Evolutionary conservation across 2,329 filamentous ascomycete genomes (phyloP).

Genomic region (Aaosphaeria arxii): DNA sequence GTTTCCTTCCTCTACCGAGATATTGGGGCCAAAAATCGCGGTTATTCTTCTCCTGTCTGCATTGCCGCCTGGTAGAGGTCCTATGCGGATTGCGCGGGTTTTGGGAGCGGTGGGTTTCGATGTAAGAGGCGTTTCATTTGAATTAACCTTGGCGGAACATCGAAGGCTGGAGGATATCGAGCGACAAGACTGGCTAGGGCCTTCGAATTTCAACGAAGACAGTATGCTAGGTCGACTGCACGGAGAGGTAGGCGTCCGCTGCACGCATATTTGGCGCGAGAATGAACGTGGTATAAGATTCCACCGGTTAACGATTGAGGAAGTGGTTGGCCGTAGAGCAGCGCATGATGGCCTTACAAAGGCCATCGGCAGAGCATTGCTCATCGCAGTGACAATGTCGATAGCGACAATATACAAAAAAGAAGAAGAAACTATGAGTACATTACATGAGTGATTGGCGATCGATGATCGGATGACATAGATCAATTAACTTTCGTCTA

Average conservation of each 20-base stretch:
- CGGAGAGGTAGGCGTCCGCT: conserved; percentile 9
- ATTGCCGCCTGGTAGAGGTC: conserved; percentile 25
- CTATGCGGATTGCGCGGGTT: conserved; percentile 29
- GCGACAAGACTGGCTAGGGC: conserved; percentile 12
- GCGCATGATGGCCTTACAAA: conserved; percentile 21
- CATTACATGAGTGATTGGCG: neutral
- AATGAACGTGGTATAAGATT: conserved; percentile 16
- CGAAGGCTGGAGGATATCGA: conserved; percentile 21
- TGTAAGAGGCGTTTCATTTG: conserved; percentile 9
- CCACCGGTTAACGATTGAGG: conserved; percentile 17
- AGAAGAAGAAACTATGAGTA: neutral
- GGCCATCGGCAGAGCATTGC: conserved; percentile 26
- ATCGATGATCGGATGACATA: neutral
- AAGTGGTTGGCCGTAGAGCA: conserved; percentile 15
- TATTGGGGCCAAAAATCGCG: conserved; percentile 27
- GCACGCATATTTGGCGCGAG: conserved; percentile 25
- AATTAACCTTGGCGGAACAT: conserved; percentile 21
- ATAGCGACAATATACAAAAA: neutral
- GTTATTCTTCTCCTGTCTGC: conserved; percentile 22
- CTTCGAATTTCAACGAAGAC: conserved; percentile 11
- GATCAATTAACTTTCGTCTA: neutral
- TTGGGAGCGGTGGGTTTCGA: conserved; percentile 16
- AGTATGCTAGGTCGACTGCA: conserved; percentile 12
- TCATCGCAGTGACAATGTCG: conserved; percentile 13
- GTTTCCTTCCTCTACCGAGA: conserved; percentile 31